phyloP scores from a whole-genome alignment of 345 rosid genomes.

The Dipteronia sinensis region DNA sequence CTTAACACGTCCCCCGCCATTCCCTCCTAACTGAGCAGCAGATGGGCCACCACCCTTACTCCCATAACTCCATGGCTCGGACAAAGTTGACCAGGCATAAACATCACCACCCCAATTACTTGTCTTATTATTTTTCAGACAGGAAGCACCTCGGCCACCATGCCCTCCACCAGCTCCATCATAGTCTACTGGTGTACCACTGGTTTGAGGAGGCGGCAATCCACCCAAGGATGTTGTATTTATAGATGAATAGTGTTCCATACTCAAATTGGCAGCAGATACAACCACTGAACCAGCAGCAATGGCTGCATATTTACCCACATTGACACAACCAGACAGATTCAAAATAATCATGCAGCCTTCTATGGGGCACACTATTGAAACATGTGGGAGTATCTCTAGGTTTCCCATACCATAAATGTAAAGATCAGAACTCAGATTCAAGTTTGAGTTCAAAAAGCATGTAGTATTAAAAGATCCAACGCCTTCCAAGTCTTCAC shows the following conservation, averaged over 20 bases:
- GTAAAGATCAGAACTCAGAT: constrained; percentile 57
- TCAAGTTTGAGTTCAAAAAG: constrained; percentile 69
- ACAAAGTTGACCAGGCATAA: constrained; percentile 85
- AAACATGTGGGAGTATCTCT: constrained; percentile 71
- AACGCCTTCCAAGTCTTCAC: constrained; percentile 81
- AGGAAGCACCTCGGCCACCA: constrained; percentile 98
- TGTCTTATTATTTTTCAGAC: constrained; percentile 56
- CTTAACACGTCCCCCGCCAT: constrained; percentile 89
- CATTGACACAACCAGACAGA: constrained; percentile 72
- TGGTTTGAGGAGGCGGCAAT: constrained; percentile 89
- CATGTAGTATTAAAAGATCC: constrained; percentile 90
- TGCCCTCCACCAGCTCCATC: constrained; percentile 99
- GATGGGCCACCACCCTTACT: constrained; percentile 81
- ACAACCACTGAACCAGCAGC: constrained; percentile 74
- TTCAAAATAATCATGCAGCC: constrained; percentile 74
- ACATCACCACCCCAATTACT: constrained; percentile 96
- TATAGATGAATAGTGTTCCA: constrained; percentile 63
- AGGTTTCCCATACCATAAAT: constrained; percentile 72
- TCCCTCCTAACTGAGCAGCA: constrained; percentile 57
- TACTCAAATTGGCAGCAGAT: constrained; percentile 58
- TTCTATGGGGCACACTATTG: constrained; percentile 61
- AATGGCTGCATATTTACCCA: constrained; percentile 64
- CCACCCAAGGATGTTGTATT: constrained; percentile 84
- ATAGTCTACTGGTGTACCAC: constrained; percentile 80
- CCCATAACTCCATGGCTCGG: constrained; percentile 92